Percentiles rank a stretch among this genome's conserved stretches.
Conservation (phyloP, 2,329 filamentous ascomycete genomes). For the Ramularia collo-cygni region DNA sequence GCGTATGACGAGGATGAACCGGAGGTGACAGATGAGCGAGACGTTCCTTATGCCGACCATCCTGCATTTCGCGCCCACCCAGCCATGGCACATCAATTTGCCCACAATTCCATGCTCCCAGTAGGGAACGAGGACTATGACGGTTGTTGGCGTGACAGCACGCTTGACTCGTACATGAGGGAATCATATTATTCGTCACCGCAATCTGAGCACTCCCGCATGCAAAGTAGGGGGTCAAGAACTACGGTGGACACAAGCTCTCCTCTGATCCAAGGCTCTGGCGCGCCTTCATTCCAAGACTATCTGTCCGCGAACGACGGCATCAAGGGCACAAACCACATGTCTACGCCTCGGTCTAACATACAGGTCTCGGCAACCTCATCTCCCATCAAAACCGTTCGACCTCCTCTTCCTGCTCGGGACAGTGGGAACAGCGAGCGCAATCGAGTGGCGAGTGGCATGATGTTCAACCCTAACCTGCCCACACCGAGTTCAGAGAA, state of each 20-base stretch:
- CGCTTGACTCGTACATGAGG: conserved; percentile 20
- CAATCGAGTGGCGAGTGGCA: conserved; percentile 19
- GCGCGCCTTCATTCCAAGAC: conserved; percentile 1
- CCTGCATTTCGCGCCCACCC: conserved; percentile 24
- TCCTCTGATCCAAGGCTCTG: background rate
- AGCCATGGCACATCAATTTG: conserved; percentile 17
- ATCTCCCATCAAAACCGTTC: background rate
- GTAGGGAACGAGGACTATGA: conserved; percentile 2
- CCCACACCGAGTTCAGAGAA: background rate
- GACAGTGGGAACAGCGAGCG: conserved; percentile 22
- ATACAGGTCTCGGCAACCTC: background rate
- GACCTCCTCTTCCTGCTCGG: conserved; percentile 14
- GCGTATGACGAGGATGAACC: conserved; percentile 35
- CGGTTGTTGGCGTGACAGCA: conserved; percentile 21
- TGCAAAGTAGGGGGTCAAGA: background rate
- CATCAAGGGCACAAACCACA: conserved; percentile 5
- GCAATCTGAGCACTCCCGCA: conserved; percentile 1
- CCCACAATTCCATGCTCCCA: conserved; percentile 11
- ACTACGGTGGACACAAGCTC: background rate
- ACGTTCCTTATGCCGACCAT: conserved; percentile 26
- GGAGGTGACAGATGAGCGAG: conserved; percentile 14
- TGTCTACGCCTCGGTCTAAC: conserved; percentile 1
- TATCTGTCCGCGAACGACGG: conserved; percentile 2
- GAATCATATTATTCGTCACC: conserved; percentile 12
- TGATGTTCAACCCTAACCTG: conserved; percentile 12